These are phyloP conservation scores for Isoetes taiwanensis DNA, from an alignment of 75 land plant genomes.

Conservation along the genomic window DNA sequence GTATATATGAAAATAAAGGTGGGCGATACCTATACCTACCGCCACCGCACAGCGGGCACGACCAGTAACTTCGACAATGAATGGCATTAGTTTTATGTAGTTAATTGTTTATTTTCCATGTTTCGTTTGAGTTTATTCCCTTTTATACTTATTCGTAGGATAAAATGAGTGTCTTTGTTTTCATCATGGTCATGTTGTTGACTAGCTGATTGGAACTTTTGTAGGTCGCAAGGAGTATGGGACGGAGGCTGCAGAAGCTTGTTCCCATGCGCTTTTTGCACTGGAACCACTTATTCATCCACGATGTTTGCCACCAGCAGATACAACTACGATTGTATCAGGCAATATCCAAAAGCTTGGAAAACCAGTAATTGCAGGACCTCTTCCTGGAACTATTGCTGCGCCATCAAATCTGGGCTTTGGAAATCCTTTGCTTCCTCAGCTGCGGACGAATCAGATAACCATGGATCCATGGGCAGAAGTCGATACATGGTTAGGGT, in stretches of 20 bases:
- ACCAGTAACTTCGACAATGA: too few species aligned
- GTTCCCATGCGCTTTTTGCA: slow-evolving; percentile 68
- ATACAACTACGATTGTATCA: slow-evolving; percentile 13
- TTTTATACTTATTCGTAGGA: too few species aligned
- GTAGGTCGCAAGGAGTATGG: slow-evolving; percentile 73
- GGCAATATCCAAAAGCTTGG: slow-evolving; percentile 18
- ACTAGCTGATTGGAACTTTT: slow-evolving; percentile 9
- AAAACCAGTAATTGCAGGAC: slow-evolving; percentile 9
- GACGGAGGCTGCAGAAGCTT: slow-evolving; percentile 52
- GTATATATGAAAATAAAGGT: too few species aligned
- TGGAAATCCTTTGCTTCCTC: background rate
- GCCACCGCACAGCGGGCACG: too few species aligned
- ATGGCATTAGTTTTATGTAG: too few species aligned
- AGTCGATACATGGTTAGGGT: slow-evolving; percentile 26
- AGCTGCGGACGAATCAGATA: slow-evolving; percentile 14
- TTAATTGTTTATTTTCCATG: too few species aligned
- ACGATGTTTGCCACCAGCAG: slow-evolving; percentile 42
- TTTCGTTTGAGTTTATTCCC: too few species aligned
- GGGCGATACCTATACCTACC: too few species aligned
- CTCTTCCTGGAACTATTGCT: slow-evolving; percentile 3
- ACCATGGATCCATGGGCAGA: slow-evolving; percentile 26
- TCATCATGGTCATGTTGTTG: too few species aligned
- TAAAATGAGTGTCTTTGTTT: too few species aligned
- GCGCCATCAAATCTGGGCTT: background rate
- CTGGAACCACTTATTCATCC: slow-evolving; percentile 86